A percentile compares a stretch with the other conserved stretches of the same genome.
phyloP scores from a whole-genome alignment of 73 alveolate species.

The Paramecium octaurelia region DNA sequence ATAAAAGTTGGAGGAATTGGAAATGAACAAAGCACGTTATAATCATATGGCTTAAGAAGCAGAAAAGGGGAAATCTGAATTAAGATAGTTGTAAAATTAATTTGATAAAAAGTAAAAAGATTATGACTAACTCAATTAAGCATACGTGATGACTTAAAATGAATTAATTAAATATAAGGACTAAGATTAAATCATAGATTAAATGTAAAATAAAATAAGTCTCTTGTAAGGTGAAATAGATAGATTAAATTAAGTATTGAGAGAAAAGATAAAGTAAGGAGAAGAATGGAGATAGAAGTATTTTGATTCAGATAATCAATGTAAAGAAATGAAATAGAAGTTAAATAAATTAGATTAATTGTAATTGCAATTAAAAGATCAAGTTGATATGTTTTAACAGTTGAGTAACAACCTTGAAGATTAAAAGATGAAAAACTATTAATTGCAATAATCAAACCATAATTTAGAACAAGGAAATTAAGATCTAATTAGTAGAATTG shows the following conservation, averaged over 20 bases:
- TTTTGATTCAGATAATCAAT: neutral
- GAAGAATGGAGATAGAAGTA: slow-evolving; percentile 35
- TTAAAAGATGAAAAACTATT: neutral
- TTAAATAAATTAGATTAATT: neutral
- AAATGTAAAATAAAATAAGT: neutral
- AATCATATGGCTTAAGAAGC: neutral
- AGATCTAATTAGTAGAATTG: neutral
- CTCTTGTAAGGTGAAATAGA: neutral
- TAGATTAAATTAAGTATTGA: neutral
- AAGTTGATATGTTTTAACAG: neutral
- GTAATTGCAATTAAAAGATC: neutral
- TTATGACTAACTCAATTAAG: neutral
- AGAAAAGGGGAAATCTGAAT: neutral
- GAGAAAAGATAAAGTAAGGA: slow-evolving; percentile 25
- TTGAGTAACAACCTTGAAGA: neutral
- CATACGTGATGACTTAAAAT: neutral
- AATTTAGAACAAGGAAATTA: neutral
- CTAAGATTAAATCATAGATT: slow-evolving; percentile 21
- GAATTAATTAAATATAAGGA: slow-evolving; percentile 34
- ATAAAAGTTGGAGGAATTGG: slow-evolving; percentile 7
- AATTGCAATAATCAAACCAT: neutral
- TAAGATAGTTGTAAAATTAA: neutral
- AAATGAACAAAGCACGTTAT: neutral
- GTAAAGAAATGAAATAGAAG: slow-evolving; percentile 20
- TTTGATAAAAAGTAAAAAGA: slow-evolving; percentile 13